These are phyloP conservation scores for Ceratocystis huliohia DNA, from an alignment of 2,329 filamentous ascomycete species.

Conservation along the genomic window DNA sequence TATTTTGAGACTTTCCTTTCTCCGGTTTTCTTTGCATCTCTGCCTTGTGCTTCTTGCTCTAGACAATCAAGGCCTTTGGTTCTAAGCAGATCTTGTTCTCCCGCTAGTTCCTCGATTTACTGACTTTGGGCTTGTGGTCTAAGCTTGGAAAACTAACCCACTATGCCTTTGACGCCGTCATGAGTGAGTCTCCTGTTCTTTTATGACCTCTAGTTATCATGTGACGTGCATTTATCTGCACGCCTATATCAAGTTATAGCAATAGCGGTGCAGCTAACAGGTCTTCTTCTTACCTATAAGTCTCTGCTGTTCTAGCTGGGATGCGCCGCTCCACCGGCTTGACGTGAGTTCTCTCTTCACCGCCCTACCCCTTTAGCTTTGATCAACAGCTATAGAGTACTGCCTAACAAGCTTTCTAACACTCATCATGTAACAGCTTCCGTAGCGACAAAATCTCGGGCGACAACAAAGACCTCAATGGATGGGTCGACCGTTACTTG, in stretches of 20 bases:
- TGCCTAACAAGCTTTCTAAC: background rate
- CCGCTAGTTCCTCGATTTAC: slow-evolving; percentile 50
- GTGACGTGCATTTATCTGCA: too few relatives aligned
- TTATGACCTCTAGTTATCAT: background rate
- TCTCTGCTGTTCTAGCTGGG: slow-evolving; percentile 91
- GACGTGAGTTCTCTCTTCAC: slow-evolving; percentile 57
- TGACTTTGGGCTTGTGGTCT: slow-evolving; percentile 54
- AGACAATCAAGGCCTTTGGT: background rate
- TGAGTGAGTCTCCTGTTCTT: slow-evolving; percentile 47
- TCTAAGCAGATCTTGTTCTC: slow-evolving; percentile 12
- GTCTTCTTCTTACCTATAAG: slow-evolving; percentile 32
- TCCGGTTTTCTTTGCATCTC: background rate
- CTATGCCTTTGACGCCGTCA: slow-evolving; percentile 90
- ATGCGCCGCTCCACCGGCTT: slow-evolving; percentile 95
- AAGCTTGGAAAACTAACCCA: slow-evolving; percentile 89
- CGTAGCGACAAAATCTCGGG: slow-evolving; percentile 68
- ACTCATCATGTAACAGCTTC: slow-evolving; percentile 45
- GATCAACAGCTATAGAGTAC: too few relatives aligned
- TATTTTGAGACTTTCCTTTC: slow-evolving; percentile 15
- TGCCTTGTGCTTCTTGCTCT: background rate
- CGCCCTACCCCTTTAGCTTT: slow-evolving; percentile 19
- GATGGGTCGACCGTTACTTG: slow-evolving; percentile 87
- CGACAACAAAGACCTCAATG: slow-evolving; percentile 70
- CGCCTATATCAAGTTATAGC: too few relatives aligned
- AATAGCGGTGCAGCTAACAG: too few relatives aligned